Conservation (phyloP, 345 rosid species). For the Trapa bicornis region DNA sequence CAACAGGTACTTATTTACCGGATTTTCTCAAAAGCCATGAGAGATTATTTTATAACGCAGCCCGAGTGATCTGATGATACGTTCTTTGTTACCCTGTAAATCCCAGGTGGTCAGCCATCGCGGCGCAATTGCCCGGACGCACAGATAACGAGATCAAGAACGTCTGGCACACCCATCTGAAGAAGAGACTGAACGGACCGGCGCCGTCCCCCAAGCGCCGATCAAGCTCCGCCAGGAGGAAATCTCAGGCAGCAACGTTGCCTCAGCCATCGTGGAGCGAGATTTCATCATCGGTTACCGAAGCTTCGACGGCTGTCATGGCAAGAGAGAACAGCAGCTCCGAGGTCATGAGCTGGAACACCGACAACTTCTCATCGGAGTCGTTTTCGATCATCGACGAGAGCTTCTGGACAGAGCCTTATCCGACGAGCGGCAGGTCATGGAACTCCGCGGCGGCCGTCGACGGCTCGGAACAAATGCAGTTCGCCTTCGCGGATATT, state of each 20-base stretch:
- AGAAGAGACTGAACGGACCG: conserved; percentile 38
- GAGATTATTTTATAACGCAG: background rate
- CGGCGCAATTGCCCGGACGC: conserved; percentile 69
- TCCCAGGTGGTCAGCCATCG: conserved; percentile 81
- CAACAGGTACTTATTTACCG: conserved; percentile 33
- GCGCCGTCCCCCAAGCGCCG: background rate
- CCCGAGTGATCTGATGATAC: too few relatives aligned
- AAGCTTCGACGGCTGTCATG: conserved; percentile 1
- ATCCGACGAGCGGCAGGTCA: background rate
- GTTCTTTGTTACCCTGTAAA: background rate
- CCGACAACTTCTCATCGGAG: conserved; percentile 15
- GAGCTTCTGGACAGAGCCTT: conserved; percentile 46
- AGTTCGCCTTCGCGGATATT: too few relatives aligned
- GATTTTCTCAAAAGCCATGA: too few relatives aligned
- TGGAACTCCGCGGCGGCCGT: background rate
- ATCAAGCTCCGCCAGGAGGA: background rate
- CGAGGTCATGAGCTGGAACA: conserved; percentile 10
- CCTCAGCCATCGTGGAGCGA: conserved; percentile 45
- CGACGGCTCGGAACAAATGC: too few relatives aligned
- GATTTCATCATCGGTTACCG: conserved; percentile 24
- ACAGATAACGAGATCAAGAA: conserved; percentile 89
- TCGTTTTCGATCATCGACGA: conserved; percentile 40
- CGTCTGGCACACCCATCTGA: conserved; percentile 89
- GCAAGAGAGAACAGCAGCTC: conserved; percentile 12
- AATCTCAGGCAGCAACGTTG: conserved; percentile 16